Conservation (phyloP, 2,329 filamentous ascomycete species). For the Aspergillus fumigatus region DNA sequence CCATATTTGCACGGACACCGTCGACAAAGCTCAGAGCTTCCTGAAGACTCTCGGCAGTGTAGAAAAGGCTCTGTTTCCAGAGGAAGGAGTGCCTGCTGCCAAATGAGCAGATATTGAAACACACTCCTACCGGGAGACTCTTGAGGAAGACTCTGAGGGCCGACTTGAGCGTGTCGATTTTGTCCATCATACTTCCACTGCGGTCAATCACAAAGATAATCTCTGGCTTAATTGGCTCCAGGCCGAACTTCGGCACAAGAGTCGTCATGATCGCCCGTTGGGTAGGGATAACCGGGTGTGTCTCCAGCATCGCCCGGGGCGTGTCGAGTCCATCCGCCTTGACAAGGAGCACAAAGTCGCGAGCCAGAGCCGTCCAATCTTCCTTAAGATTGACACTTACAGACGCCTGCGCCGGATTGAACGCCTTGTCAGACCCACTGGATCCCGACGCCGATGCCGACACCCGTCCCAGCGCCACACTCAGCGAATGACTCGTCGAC, state of each 20-base stretch:
- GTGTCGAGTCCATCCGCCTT: slow-evolving; percentile 55
- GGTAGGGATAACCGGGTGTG: slow-evolving; percentile 56
- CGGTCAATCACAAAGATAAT: slow-evolving; percentile 70
- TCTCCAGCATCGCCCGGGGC: slow-evolving; percentile 64
- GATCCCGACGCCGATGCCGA: slow-evolving; percentile 36
- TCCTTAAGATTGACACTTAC: slow-evolving; percentile 53
- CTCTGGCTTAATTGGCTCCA: slow-evolving; percentile 55
- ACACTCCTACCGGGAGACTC: slow-evolving; percentile 52
- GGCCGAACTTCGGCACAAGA: slow-evolving; percentile 64
- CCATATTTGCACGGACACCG: slow-evolving; percentile 44
- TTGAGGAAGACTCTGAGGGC: slow-evolving; percentile 56
- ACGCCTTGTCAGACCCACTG: slow-evolving; percentile 40
- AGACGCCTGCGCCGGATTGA: slow-evolving; percentile 57
- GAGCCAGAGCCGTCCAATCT: slow-evolving; percentile 36
- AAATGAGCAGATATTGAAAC: slow-evolving; percentile 58
- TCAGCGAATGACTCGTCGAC: slow-evolving; percentile 64
- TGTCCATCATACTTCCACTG: slow-evolving; percentile 56
- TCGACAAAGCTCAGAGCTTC: slow-evolving; percentile 42
- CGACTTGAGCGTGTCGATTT: slow-evolving; percentile 45
- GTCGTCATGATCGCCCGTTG: slow-evolving; percentile 67
- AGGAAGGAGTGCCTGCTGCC: slow-evolving; percentile 45
- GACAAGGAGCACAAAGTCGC: slow-evolving; percentile 65
- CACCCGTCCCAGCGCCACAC: slow-evolving; percentile 59
- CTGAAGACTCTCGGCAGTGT: slow-evolving; percentile 43
- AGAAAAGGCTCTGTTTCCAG: slow-evolving; percentile 46